Evolutionary conservation across 257 asterid genomes (phyloP).

Genomic region (Solanum dulcamara): DNA sequence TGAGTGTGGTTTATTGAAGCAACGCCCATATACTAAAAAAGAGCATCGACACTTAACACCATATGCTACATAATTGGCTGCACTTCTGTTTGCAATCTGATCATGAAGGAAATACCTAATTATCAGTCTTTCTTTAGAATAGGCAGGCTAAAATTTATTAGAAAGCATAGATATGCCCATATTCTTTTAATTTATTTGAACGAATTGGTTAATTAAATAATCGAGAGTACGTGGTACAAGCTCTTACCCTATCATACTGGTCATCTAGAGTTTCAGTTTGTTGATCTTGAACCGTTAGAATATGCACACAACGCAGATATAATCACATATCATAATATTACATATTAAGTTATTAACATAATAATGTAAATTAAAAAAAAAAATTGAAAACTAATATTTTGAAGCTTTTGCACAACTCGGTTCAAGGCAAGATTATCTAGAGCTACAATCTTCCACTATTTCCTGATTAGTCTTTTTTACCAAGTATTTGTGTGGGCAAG

Average conservation of each 20-base stretch:
- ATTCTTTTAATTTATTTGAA: conserved; percentile 6
- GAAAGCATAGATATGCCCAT: conserved; percentile 1
- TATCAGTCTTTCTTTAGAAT: not conserved
- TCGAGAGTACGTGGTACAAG: not conserved
- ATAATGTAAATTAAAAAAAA: too few relatives aligned
- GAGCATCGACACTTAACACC: not conserved
- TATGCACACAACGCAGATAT: too few relatives aligned
- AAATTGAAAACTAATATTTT: too few relatives aligned
- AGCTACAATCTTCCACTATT: too few relatives aligned
- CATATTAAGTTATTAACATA: too few relatives aligned
- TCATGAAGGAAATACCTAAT: not conserved
- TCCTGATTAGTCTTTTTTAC: too few relatives aligned
- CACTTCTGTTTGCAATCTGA: not conserved
- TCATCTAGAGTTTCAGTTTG: not conserved
- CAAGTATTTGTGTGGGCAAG: too few relatives aligned
- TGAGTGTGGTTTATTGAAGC: not conserved
- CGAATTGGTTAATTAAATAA: not conserved
- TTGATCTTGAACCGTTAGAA: not conserved
- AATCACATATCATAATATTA: too few relatives aligned
- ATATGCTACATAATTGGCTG: not conserved
- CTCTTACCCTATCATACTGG: not conserved
- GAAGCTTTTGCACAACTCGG: too few relatives aligned
- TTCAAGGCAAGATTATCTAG: too few relatives aligned
- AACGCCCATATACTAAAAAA: not conserved
- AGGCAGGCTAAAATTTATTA: too few relatives aligned